A percentile compares a stretch with the other conserved stretches of the same genome.
Evolutionary conservation across 169 alveolate genomes (phyloP).

Genomic region (Babesia ovis): DNA sequence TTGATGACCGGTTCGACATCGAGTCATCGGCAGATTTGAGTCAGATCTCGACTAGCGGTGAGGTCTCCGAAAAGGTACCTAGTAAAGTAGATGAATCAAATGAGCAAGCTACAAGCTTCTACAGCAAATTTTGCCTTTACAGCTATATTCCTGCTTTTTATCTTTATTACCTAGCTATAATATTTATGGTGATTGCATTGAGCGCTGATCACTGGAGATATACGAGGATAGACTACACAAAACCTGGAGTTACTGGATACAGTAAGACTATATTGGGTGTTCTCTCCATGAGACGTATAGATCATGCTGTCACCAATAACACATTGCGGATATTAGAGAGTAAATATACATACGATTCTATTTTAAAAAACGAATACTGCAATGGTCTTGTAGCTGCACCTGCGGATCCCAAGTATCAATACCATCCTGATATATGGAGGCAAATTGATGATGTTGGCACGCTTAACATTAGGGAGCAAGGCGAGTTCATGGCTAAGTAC

Average conservation of each 20-base stretch:
- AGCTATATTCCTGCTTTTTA: not conserved
- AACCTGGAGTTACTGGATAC: not conserved
- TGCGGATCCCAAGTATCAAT: not conserved
- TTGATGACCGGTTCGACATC: no score
- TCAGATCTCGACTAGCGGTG: not conserved
- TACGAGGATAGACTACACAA: not conserved
- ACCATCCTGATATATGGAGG: not conserved
- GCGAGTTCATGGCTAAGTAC: not conserved
- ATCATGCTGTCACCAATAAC: not conserved
- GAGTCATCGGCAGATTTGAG: not conserved
- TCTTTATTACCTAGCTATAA: not conserved
- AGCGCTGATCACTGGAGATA: not conserved
- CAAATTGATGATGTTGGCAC: slow-evolving; percentile 2
- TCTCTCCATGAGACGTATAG: not conserved
- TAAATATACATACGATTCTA: not conserved
- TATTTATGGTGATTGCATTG: not conserved
- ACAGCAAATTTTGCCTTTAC: not conserved
- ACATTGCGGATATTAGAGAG: not conserved
- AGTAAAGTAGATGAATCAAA: no score
- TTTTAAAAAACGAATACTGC: not conserved
- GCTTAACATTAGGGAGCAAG: not conserved
- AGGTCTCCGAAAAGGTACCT: no score
- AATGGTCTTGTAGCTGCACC: not conserved
- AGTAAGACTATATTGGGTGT: slow-evolving; percentile 10
- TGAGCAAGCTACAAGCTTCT: not conserved